phyloP scores from a whole-genome alignment of 495 filamentous ascomycete species.

The Neurospora terricola region DNA sequence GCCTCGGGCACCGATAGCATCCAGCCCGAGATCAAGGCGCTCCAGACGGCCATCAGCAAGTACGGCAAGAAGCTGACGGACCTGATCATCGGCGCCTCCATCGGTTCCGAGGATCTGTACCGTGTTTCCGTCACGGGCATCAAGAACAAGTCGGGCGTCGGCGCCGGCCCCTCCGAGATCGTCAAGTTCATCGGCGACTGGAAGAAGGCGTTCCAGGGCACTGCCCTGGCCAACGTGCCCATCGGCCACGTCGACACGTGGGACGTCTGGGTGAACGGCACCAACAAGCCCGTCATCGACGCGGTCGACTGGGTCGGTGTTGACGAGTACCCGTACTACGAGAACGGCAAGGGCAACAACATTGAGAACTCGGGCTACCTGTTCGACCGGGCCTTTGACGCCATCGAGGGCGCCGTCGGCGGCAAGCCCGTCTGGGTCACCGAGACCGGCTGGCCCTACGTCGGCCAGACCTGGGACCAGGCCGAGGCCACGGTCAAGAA shows the following conservation, averaged over 20 bases:
- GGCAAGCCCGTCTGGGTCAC: conserved; percentile 43
- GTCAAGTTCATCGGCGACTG: conserved; percentile 40
- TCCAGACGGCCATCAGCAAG: conserved; percentile 33
- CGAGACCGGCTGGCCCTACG: conserved; percentile 41
- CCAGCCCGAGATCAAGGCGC: conserved; percentile 36
- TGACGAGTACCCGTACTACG: conserved; percentile 44
- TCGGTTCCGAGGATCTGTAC: conserved; percentile 48
- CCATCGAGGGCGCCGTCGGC: conserved; percentile 18
- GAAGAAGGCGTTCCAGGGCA: conserved; percentile 26
- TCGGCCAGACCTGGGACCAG: conserved; percentile 36
- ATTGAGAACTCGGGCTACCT: conserved; percentile 31
- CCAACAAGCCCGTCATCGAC: conserved; percentile 37
- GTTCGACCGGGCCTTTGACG: conserved; percentile 32
- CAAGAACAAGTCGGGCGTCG: conserved; percentile 32
- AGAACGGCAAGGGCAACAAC: conserved; percentile 33
- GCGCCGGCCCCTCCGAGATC: conserved; percentile 31
- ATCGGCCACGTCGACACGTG: conserved; percentile 43
- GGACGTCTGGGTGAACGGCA: conserved; percentile 36
- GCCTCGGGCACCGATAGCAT: conserved; percentile 38
- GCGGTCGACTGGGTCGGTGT: conserved; percentile 41
- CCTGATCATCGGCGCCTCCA: conserved; percentile 41
- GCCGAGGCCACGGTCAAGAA: conserved; percentile 51
- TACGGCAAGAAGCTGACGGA: conserved; percentile 32
- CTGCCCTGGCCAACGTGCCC: conserved; percentile 26
- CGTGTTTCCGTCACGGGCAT: conserved; percentile 33